Evolutionary conservation across 108 stramenopile species (phyloP), one percentile per base, ranked within the genome.

Genomic region (Discostella pseudostelligera): DNA sequence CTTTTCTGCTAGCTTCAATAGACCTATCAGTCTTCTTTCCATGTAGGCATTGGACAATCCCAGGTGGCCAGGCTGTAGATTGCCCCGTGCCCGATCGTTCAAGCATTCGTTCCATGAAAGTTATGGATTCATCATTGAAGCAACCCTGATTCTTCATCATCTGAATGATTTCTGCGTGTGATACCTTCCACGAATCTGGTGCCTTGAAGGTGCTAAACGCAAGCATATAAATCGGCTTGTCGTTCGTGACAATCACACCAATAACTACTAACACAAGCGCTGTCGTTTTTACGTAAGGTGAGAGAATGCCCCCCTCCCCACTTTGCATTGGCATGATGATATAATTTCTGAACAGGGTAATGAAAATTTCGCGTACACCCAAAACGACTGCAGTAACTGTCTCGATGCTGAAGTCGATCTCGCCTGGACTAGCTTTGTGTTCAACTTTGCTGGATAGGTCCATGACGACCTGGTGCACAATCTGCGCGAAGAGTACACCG

Each of bases 11-110:
- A 0, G 83, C 96, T 19, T 87, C 89, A 6, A 96, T 92, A 42
- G 90, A 89, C 43, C 83, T 72, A 78, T 97, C 97, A 0, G 92
- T 79, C 73, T 81, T 72, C 55, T 83, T 82, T 44, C 72, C 72
- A 8, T 66, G 39, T n/a, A 97, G 78, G 68, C 89, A 84, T 56
- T 86, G 79, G 11, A 82, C 76, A 65, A 97, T 97, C 14, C 96
- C 97, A 7, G 98, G 98, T 29, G 98, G 98, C 98, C 98, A 99
- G 7, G 96, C 96, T 11, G 98, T 99, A 3, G 92, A 84, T 59
- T 95, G 96, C 39, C 93, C 95, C 14, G 90, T 90, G 25, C 92
- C 96, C 44, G 86, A 92, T n/a, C 94, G 87, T 21, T 87, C 88
- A 26, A 98, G 70, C 62, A 98, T 87, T 8, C 91, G 78, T 46